Conservation (phyloP, 345 rosid species). For the Euphorbia pulcherrima region DNA sequence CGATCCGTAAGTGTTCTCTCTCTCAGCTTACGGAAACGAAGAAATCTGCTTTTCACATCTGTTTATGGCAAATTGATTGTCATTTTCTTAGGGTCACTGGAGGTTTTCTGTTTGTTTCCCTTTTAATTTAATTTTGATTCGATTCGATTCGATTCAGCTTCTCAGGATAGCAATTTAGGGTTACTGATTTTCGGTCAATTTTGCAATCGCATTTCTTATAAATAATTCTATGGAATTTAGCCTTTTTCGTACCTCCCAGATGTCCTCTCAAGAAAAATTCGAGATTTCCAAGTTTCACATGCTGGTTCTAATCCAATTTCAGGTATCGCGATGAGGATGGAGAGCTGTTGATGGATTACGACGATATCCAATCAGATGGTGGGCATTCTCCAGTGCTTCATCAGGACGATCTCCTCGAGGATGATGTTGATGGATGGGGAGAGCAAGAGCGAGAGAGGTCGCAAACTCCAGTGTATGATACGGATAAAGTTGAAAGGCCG, state of each 20-base stretch:
- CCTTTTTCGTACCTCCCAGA: background rate
- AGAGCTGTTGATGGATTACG: constrained; percentile 92
- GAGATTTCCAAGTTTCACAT: background rate
- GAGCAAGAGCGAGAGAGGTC: constrained; percentile 49
- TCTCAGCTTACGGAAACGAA: too few species aligned
- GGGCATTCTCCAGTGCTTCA: constrained; percentile 53
- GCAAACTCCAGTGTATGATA: constrained; percentile 57
- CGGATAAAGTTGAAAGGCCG: constrained; percentile 64
- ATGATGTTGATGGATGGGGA: constrained; percentile 55
- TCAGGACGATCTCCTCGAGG: constrained; percentile 47
- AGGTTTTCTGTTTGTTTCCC: background rate
- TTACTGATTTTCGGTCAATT: background rate
- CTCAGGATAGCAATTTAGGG: constrained; percentile 6
- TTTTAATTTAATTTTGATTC: background rate
- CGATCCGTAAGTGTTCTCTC: constrained; percentile 53
- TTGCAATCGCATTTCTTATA: background rate
- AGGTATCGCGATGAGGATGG: constrained; percentile 93
- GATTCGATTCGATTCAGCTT: background rate
- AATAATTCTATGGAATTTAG: background rate
- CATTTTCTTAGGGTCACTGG: background rate
- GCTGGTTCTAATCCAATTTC: background rate
- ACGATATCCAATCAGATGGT: constrained; percentile 60
- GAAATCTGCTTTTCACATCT: background rate
- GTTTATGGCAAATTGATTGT: background rate
- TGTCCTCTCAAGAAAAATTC: background rate